phyloP scores from a whole-genome alignment of 2,329 filamentous ascomycete species.

The Xylaria hypoxylon region DNA sequence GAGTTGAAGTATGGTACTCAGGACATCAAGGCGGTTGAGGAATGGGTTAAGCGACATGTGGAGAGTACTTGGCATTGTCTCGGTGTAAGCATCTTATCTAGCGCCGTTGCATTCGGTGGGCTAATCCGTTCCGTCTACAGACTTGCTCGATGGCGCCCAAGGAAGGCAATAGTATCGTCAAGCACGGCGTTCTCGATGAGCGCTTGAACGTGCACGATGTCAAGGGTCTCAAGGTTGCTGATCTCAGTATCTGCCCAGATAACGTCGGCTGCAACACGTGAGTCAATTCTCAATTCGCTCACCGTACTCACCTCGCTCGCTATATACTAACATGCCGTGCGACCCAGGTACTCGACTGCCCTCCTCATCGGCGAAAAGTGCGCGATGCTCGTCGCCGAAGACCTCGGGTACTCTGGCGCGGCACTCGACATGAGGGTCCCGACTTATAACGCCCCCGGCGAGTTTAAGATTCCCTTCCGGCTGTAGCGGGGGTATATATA shows the following conservation, averaged over 20 bases:
- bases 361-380: slow-evolving; percentile 82
- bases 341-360: slow-evolving; percentile 71
- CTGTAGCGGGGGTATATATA: slow-evolving; percentile 49
- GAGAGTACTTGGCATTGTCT: slow-evolving; percentile 80
- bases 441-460: slow-evolving; percentile 68
- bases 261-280: slow-evolving; percentile 79
- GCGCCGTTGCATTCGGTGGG: background rate
- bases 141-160: slow-evolving; percentile 83
- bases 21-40: slow-evolving; percentile 75
- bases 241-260: slow-evolving; percentile 80
- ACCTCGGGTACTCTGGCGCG: slow-evolving; percentile 77
- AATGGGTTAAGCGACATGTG: slow-evolving; percentile 77
- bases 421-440: slow-evolving; percentile 83
- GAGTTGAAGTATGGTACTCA: slow-evolving; percentile 74
- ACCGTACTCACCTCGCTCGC: background rate
- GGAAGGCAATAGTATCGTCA: slow-evolving; percentile 83
- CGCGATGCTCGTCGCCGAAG: slow-evolving; percentile 76
- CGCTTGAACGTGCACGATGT: slow-evolving; percentile 82
- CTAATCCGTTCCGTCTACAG: slow-evolving; percentile 41
- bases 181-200: slow-evolving; percentile 82
- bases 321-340: background rate
- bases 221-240: slow-evolving; percentile 80
- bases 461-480: slow-evolving; percentile 55
- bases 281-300: slow-evolving; percentile 45
- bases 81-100: slow-evolving; percentile 56